Conservation (phyloP, 768 basidiomycete genomes). For the Suillus paluster region DNA sequence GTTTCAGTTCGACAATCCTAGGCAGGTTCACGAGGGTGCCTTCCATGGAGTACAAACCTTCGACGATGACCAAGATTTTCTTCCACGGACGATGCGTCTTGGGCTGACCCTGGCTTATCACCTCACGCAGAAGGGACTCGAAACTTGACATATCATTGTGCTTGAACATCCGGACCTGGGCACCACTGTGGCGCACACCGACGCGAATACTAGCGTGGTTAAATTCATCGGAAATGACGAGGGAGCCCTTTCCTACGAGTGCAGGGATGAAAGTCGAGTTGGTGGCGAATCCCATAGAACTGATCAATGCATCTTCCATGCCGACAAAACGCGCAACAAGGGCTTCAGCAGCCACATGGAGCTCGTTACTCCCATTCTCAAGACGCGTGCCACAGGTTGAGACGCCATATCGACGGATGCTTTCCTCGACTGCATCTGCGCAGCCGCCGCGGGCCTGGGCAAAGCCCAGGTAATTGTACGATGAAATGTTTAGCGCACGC, state of each 20-base stretch:
- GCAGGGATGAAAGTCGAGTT: constrained; percentile 95
- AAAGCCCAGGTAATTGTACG: constrained; percentile 99
- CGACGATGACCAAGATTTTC: constrained; percentile 93
- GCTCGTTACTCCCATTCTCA: constrained; percentile 84
- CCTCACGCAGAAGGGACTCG: constrained; percentile 82
- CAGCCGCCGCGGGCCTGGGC: constrained; percentile 92
- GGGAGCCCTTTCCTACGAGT: constrained; percentile 85
- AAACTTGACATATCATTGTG: constrained; percentile 92
- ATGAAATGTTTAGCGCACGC: constrained; percentile 94
- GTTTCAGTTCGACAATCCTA: constrained; percentile 80
- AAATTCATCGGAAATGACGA: constrained; percentile 96
- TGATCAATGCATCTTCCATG: constrained; percentile 86
- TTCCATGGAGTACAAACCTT: constrained; percentile 98
- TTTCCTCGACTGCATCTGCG: constrained; percentile 91
- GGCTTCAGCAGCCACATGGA: constrained; percentile 83
- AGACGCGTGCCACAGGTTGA: constrained; percentile 77
- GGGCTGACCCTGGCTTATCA: constrained; percentile 96
- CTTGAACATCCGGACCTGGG: constrained; percentile 91
- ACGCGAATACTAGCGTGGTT: constrained; percentile 97
- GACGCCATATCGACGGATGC: constrained; percentile 81
- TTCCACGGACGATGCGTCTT: constrained; percentile 99
- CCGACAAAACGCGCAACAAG: constrained; percentile 91
- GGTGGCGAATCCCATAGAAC: constrained; percentile 95
- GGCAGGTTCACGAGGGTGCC: constrained; percentile 90
- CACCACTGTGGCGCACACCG: constrained; percentile 88